phyloP scores from a whole-genome alignment of 495 filamentous ascomycete species.

The Paragyromitra xinjiangensis region DNA sequence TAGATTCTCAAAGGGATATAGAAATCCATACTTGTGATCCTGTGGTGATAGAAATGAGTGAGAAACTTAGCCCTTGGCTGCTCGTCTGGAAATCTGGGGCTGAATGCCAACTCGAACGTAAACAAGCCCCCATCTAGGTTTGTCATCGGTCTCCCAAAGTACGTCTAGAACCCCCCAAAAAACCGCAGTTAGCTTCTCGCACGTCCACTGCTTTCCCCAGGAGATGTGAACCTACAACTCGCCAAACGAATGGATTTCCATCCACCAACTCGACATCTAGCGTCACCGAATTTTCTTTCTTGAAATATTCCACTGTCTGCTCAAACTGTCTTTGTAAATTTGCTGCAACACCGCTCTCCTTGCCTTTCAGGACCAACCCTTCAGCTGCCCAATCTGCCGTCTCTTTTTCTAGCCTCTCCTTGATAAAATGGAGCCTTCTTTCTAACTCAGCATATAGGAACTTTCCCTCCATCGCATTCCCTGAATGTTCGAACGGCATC shows the following conservation, averaged over 20 bases:
- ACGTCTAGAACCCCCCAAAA: constrained; percentile 64
- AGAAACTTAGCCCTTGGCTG: constrained; percentile 86
- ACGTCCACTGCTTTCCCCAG: constrained; percentile 59
- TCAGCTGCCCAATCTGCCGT: constrained; percentile 74
- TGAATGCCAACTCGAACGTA: constrained; percentile 79
- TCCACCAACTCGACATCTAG: constrained; percentile 77
- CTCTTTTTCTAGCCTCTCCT: constrained; percentile 74
- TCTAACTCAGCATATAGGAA: constrained; percentile 84
- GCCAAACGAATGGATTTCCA: constrained; percentile 75
- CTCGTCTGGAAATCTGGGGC: constrained; percentile 88
- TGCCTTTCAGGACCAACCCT: constrained; percentile 69
- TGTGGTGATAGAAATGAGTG: constrained; percentile 85
- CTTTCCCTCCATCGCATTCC: constrained; percentile 85
- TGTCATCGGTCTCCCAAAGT: constrained; percentile 92
- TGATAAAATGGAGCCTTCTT: constrained; percentile 71
- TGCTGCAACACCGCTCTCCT: constrained; percentile 77
- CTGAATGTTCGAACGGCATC: constrained; percentile 84
- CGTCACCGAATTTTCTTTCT: constrained; percentile 71
- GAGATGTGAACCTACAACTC: constrained; percentile 63
- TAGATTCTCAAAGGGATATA: neutral
- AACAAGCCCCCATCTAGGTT: constrained; percentile 93
- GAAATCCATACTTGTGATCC: constrained; percentile 68
- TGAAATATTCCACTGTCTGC: constrained; percentile 78
- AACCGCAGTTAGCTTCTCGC: constrained; percentile 22
- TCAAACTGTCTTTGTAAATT: constrained; percentile 85